These are phyloP conservation scores for Ciborinia camelliae DNA, from an alignment of 2,329 filamentous ascomycete species.

Conservation along the genomic window DNA sequence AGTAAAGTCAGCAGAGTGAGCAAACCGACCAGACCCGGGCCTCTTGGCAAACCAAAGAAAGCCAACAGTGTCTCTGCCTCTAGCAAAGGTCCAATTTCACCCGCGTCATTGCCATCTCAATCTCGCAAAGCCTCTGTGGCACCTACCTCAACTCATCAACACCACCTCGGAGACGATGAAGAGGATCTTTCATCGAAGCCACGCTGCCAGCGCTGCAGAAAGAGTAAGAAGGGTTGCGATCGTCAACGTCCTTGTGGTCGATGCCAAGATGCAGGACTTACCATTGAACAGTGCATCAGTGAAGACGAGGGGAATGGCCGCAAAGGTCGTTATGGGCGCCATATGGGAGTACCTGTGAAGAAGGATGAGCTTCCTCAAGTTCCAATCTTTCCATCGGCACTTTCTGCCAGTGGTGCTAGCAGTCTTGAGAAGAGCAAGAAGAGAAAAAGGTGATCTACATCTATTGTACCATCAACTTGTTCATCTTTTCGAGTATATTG, in stretches of 20 bases:
- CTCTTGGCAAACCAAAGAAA: constrained; percentile 50
- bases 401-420: constrained; percentile 35
- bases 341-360: constrained; percentile 65
- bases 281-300: constrained; percentile 89
- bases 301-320: constrained; percentile 97
- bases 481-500: not conserved
- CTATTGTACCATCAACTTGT: not conserved
- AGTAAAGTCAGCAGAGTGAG: constrained; percentile 45
- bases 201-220: constrained; percentile 94
- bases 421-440: constrained; percentile 63
- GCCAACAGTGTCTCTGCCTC: constrained; percentile 36
- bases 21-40: constrained; percentile 41
- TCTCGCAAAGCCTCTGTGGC: constrained; percentile 73
- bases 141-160: constrained; percentile 62
- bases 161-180: constrained; percentile 64
- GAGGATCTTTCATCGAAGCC: constrained; percentile 94
- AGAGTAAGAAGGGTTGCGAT: constrained; percentile 99
- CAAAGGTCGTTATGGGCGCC: constrained; percentile 82
- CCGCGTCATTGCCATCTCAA: constrained; percentile 62
- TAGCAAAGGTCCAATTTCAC: constrained; percentile 53
- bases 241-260: constrained; percentile 91
- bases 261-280: constrained; percentile 93
- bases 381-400: constrained; percentile 33
- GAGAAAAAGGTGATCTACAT: constrained; percentile 54
- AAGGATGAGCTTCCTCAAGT: constrained; percentile 49